Conservation (phyloP, 345 rosid genomes). For the Gossypium raimondii region DNA sequence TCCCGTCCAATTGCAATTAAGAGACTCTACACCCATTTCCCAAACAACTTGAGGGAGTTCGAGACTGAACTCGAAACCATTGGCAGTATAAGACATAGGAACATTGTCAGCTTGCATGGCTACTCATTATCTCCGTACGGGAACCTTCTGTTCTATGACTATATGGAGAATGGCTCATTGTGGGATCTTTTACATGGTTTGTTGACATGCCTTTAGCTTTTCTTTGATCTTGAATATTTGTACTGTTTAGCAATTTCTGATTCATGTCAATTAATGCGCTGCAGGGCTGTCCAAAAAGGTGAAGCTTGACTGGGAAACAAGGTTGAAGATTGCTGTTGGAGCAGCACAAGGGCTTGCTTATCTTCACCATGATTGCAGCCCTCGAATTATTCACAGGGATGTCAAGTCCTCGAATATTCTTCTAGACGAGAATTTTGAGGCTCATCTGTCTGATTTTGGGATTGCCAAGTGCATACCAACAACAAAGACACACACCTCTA, state of each 20-base stretch:
- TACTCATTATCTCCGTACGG: constrained; percentile 73
- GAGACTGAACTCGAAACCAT: constrained; percentile 93
- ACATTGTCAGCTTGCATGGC: constrained; percentile 85
- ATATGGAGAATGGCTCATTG: constrained; percentile 91
- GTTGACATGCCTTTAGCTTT: constrained; percentile 6
- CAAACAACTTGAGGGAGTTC: constrained; percentile 62
- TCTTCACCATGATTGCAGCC: constrained; percentile 96
- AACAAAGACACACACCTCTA: constrained; percentile 70
- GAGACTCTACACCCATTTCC: constrained; percentile 68
- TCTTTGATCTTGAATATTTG: too few relatives aligned
- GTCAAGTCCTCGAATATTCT: constrained; percentile 91
- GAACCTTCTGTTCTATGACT: constrained; percentile 92
- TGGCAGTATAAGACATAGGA: constrained; percentile 90
- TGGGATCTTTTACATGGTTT: constrained; percentile 97
- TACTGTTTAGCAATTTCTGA: background rate
- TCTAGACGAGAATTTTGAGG: constrained; percentile 77
- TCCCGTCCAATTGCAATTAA: constrained; percentile 91
- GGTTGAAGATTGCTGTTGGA: constrained; percentile 82
- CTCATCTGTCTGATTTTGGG: constrained; percentile 89
- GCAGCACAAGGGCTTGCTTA: constrained; percentile 94
- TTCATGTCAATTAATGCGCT: background rate
- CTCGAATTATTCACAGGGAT: constrained; percentile 85
- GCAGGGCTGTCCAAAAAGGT: constrained; percentile 75
- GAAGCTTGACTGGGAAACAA: constrained; percentile 91
- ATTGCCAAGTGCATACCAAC: constrained; percentile 81